Percentiles rank a stretch among this genome's conserved stretches.
phyloP scores from a whole-genome alignment of 2,329 filamentous ascomycete genomes.

The Phialemonium atrogriseum region DNA sequence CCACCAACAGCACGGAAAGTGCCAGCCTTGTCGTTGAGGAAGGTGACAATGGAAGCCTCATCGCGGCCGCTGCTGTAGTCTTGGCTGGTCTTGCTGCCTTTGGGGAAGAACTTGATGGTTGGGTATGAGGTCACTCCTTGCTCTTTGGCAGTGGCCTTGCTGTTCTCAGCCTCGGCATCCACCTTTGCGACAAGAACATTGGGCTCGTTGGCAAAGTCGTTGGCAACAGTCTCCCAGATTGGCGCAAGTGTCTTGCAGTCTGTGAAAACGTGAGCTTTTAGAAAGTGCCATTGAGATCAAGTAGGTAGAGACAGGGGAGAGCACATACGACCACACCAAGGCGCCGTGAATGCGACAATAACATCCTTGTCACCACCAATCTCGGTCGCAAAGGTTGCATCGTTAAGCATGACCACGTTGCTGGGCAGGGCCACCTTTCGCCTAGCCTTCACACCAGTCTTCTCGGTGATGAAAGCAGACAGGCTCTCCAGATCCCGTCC shows the following conservation, averaged over 20 bases:
- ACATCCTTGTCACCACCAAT: constrained; percentile 84
- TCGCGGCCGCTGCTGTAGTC: constrained; percentile 68
- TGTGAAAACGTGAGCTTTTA: constrained; percentile 27
- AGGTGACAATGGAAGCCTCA: constrained; percentile 69
- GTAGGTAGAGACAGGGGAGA: constrained; percentile 4
- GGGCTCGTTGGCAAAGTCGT: constrained; percentile 69
- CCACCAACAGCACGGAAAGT: constrained; percentile 80
- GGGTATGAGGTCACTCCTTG: constrained; percentile 82
- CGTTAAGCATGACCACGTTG: constrained; percentile 70
- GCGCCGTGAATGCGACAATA: constrained; percentile 92
- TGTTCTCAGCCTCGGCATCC: constrained; percentile 81
- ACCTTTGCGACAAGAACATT: constrained; percentile 88
- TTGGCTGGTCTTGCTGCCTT: constrained; percentile 65
- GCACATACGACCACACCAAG: constrained; percentile 94
- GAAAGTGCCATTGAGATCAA: not conserved
- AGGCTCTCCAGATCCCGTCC: constrained; percentile 84
- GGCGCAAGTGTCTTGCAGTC: constrained; percentile 97
- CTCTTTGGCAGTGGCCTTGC: constrained; percentile 67
- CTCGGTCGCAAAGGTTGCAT: constrained; percentile 66
- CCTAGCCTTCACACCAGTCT: constrained; percentile 78
- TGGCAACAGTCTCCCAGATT: constrained; percentile 78
- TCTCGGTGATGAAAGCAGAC: constrained; percentile 70
- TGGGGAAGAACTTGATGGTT: constrained; percentile 96
- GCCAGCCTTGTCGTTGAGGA: constrained; percentile 81
- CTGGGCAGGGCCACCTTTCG: constrained; percentile 66